phyloP scores from a whole-genome alignment of 192 early-diverging fungal genomes.

The Coemansia guatemalensis region DNA sequence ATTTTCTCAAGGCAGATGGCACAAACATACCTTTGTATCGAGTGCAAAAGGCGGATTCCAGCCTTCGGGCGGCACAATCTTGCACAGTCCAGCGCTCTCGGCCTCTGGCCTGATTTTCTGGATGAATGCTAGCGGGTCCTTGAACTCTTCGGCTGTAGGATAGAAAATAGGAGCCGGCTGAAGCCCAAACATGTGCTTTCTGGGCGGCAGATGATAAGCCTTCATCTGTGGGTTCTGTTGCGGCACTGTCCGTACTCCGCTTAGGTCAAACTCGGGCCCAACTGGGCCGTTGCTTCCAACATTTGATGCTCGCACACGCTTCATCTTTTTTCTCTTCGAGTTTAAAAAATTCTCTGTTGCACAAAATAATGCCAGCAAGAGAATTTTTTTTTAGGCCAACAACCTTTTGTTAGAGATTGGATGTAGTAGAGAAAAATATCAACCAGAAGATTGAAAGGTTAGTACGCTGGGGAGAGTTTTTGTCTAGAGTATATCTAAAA shows the following conservation, averaged over 20 bases:
- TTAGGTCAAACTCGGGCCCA: conserved; percentile 31
- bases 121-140: conserved; percentile 83
- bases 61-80: conserved; percentile 85
- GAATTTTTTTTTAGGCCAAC: neutral
- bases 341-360: neutral
- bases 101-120: conserved; percentile 72
- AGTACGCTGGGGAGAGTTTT: neutral
- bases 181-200: conserved; percentile 68
- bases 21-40: conserved; percentile 60
- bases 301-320: conserved; percentile 42
- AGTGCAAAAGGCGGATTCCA: conserved; percentile 89
- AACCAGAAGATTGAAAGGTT: neutral
- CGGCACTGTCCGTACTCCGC: conserved; percentile 26
- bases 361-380: conserved; percentile 4
- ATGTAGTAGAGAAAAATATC: neutral
- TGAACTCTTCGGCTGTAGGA: conserved; percentile 81
- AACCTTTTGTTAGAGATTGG: neutral
- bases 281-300: conserved; percentile 7
- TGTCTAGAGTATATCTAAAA: neutral
- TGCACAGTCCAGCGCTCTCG: conserved; percentile 83
- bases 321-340: conserved; percentile 21
- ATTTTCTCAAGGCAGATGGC: conserved; percentile 36
- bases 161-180: conserved; percentile 74
- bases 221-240: conserved; percentile 30
- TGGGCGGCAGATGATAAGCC: conserved; percentile 19